Percentiles rank a stretch among this genome's conserved stretches.
Evolutionary conservation across 208 protist species (phyloP).

Genomic region (Tritrichomonas foetus): DNA sequence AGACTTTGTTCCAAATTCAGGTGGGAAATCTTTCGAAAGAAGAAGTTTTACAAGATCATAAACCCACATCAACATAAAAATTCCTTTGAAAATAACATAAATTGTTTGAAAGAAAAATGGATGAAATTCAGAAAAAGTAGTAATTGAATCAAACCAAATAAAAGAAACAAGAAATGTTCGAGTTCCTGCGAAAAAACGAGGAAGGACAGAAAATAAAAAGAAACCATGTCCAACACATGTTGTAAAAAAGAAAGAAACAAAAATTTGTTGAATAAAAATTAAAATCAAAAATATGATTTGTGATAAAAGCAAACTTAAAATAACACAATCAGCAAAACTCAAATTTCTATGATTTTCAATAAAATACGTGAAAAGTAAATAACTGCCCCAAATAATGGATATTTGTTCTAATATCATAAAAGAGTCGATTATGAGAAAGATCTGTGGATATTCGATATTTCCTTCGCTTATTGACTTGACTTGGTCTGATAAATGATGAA

Average conservation of each 20-base stretch:
- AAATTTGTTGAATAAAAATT: constrained; percentile 14
- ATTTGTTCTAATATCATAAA: not conserved
- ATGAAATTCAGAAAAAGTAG: not conserved
- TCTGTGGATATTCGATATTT: not conserved
- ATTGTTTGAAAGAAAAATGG: not conserved
- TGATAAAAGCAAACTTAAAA: not conserved
- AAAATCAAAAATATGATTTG: not conserved
- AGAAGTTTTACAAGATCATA: not conserved
- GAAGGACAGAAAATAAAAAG: constrained; percentile 7
- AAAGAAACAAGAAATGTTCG: not conserved
- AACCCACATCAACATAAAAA: not conserved
- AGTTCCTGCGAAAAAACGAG: not conserved
- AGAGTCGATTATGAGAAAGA: not conserved
- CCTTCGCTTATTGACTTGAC: not conserved
- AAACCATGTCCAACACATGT: not conserved
- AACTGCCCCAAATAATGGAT: not conserved
- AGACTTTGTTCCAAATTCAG: not conserved
- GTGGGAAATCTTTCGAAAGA: not conserved
- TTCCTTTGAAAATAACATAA: not conserved
- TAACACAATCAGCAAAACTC: not conserved
- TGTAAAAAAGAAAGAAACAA: constrained; percentile 10
- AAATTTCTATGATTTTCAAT: not conserved
- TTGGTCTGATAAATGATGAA: not conserved
- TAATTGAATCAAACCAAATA: not conserved
- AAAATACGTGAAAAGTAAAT: not conserved